Evolutionary conservation across 306 rosid genomes (phyloP), one percentile per base, ranked within the genome.

Genomic region (Fragaria vesca): DNA sequence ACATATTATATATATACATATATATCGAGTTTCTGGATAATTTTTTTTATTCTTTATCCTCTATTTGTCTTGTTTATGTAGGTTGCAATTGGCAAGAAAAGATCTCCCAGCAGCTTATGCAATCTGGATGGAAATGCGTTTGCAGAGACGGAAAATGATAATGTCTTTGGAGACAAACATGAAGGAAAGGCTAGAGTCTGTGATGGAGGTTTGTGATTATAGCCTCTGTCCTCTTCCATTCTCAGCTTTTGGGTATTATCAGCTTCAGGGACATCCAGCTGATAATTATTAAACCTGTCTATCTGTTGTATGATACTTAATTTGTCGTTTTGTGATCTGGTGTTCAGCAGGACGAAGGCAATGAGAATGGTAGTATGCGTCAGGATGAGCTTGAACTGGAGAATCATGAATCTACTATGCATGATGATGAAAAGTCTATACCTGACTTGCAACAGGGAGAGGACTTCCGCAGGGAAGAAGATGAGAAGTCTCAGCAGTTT

Each of bases 51-150:
- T 74, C 48, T 69, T 45, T 50, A n/a, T 58, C 65, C 78, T 66
- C 55, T 79, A 69, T 74, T 12, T 48, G 45, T 81, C 69, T 82
- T 85, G 73, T 83, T 79, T 81, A 15, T 78, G 48, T 74, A 95
- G 99, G 99, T 81, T 89, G 85, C 87, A 88, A 74, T 70, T 95
- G 89, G 94, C 87, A 78, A 91, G 63, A 36, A 73, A 85, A 83
- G 93, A 88, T 84, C 83, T 95, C 73, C 98, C 97, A 75, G 86
- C 61, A 62, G 97, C 93, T 18, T 77, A 81, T 85, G 85, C 76
- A 61, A 82, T 86, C 76, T 83, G 97, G 97, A 91, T 75, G 70
- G 89, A 83, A 76, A 83, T 78, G 71, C 82, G 81, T 80, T 66
- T 62, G 51, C 88, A 81, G 46, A 91, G 92, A 87, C 81, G 61